Evolutionary conservation across 176 grass and related monocot genomes (phyloP), one percentile per base, ranked within the genome.

Genomic region (Musa acuminata): DNA sequence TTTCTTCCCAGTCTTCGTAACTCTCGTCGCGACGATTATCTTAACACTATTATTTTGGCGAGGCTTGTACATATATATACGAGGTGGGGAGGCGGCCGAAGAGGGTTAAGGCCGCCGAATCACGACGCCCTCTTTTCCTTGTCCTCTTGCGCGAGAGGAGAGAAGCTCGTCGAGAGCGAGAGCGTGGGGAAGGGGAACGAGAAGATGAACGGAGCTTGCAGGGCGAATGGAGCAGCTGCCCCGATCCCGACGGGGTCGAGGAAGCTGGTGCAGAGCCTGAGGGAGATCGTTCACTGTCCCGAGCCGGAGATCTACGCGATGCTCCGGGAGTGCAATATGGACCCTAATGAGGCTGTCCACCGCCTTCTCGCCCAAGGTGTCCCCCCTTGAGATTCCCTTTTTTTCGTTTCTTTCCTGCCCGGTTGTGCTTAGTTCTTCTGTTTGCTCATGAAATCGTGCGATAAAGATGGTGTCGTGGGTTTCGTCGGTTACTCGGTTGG

Each of bases 261-360:
- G 88, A 89, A 82, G 84, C 73, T 99, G 50, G 96, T 99, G 64
- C 96, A 99, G 86, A 87, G 88, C 78, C 82, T 99, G 67, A 99
- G 89, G 88, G 96, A 99, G 91, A 99, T 99, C 87, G 96, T 99
- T 53, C 94, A 86, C 91, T 84, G 88, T 66, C 87, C 91, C 7
- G 96, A 95, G 1, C 54, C 84, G 80, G 96, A 95, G 96, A 99
- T 99, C 96, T 99, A 99, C 78, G 82, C 88, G 17, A 87, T 84
- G 83, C 90, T 99, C 27, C 87, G 89, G 57, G 96, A 99, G 73
- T 99, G 96, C 88, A 83, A 86, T 78, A 99, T 99, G 96, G 86
- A 99, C 88, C 86, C 96, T 72, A 84, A 99, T 84, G 88, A 93
- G 76, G 80, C 96, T 58, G 88, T 95, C 80, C 87, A 92, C 71